Percentiles rank a stretch among this genome's conserved stretches.
phyloP scores from a whole-genome alignment of 495 filamentous ascomycete species.

The Tuber calosporum region DNA sequence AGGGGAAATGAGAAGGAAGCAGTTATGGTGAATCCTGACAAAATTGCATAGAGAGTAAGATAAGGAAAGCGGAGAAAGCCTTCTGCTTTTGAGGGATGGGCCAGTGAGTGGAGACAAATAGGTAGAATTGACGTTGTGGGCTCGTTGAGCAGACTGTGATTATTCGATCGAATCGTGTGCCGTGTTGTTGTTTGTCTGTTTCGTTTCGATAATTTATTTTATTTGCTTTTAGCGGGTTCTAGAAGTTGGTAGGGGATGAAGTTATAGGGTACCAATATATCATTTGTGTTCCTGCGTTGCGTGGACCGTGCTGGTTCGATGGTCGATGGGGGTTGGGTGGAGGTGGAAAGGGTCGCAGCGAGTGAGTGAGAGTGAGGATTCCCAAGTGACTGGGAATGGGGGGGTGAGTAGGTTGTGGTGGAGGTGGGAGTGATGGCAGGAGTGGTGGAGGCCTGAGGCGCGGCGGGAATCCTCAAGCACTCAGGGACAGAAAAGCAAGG shows the following conservation, averaged over 20 bases:
- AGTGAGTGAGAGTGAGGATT: neutral
- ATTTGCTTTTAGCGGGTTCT: constrained; percentile 1
- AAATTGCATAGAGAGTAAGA: constrained; percentile 20
- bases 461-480: neutral
- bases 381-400: neutral
- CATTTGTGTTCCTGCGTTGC: constrained; percentile 10
- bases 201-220: neutral
- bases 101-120: neutral
- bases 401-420: neutral
- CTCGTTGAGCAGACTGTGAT: neutral
- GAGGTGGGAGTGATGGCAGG: constrained; percentile 1
- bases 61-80: constrained; percentile 11
- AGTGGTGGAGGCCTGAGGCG: neutral
- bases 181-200: neutral
- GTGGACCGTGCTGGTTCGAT: constrained; percentile 4
- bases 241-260: neutral
- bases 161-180: neutral
- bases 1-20: constrained; percentile 15
- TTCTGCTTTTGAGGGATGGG: neutral
- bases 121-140: neutral
- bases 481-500: neutral
- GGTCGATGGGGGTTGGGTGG: constrained; percentile 4
- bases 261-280: neutral
- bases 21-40: constrained; percentile 24
- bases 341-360: neutral